Evolutionary conservation across 2,329 filamentous ascomycete species (phyloP).

Genomic region (Alternaria viburni): DNA sequence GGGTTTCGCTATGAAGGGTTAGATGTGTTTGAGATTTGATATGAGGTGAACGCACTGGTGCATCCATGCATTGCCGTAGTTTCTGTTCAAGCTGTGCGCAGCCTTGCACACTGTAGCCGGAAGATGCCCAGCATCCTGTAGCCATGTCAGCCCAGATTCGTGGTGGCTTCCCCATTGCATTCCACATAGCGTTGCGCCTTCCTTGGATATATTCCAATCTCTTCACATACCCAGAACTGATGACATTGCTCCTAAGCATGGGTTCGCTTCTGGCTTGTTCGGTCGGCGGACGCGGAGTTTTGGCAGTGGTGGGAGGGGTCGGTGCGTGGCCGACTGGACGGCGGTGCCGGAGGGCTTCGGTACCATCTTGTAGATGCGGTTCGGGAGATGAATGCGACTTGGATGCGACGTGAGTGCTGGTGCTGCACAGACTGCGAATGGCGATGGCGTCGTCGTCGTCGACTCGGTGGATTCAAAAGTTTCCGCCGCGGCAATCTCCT

Average conservation of each 20-base stretch:
- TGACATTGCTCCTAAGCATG: constrained; percentile 71
- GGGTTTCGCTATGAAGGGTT: constrained; percentile 58
- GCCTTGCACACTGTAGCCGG: constrained; percentile 69
- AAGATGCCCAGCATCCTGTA: constrained; percentile 82
- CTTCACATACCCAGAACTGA: constrained; percentile 65
- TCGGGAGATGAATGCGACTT: neutral
- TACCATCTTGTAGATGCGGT: constrained; percentile 36
- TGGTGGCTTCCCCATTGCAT: constrained; percentile 1
- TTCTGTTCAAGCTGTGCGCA: constrained; percentile 67
- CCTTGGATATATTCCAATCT: neutral
- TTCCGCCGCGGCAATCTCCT: constrained; percentile 17
- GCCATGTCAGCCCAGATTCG: constrained; percentile 23
- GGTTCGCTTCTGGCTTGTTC: constrained; percentile 66
- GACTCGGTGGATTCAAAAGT: constrained; percentile 17
- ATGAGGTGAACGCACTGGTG: constrained; percentile 61
- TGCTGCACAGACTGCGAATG: neutral
- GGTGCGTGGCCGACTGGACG: constrained; percentile 48
- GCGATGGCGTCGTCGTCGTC: constrained; percentile 8
- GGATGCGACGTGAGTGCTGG: neutral
- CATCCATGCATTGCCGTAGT: constrained; percentile 78
- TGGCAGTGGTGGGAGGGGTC: constrained; percentile 64
- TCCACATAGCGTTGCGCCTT: neutral
- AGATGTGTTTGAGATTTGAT: neutral
- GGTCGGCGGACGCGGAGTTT: constrained; percentile 70
- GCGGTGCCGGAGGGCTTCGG: constrained; percentile 44